Conservation (phyloP, 2,329 filamentous ascomycete genomes). For the Alternaria arborescens region DNA sequence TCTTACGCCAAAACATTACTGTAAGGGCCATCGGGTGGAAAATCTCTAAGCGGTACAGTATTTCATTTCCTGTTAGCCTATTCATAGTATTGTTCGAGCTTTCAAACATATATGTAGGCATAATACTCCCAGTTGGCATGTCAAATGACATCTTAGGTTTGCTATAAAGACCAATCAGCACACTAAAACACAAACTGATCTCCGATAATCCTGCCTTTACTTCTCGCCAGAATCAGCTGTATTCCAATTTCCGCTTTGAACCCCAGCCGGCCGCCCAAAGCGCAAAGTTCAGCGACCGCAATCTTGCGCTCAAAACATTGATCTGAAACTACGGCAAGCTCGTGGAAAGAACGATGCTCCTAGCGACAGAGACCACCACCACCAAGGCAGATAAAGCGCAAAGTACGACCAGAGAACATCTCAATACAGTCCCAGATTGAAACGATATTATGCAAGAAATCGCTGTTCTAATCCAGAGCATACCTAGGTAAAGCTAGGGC, state of each 20-base stretch:
- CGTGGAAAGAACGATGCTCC: background rate
- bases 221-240: background rate
- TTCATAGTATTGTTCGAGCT: background rate
- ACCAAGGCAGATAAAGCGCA: background rate
- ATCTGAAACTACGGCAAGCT: slow-evolving; percentile 2
- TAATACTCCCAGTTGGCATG: background rate
- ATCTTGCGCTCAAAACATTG: background rate
- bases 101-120: background rate
- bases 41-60: background rate
- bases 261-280: background rate
- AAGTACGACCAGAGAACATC: background rate
- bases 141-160: background rate
- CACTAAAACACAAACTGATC: background rate
- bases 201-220: background rate
- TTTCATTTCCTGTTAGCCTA: background rate
- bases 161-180: background rate
- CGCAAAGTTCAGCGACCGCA: background rate
- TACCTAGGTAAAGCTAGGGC: background rate
- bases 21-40: background rate
- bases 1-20: background rate
- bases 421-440: background rate
- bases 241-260: background rate
- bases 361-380: background rate
- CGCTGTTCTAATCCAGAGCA: background rate
- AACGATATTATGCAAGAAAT: background rate